A percentile compares a stretch with the other conserved stretches of the same genome.
Evolutionary conservation across 257 asterid species (phyloP).

Genomic region (Mitragyna speciosa): DNA sequence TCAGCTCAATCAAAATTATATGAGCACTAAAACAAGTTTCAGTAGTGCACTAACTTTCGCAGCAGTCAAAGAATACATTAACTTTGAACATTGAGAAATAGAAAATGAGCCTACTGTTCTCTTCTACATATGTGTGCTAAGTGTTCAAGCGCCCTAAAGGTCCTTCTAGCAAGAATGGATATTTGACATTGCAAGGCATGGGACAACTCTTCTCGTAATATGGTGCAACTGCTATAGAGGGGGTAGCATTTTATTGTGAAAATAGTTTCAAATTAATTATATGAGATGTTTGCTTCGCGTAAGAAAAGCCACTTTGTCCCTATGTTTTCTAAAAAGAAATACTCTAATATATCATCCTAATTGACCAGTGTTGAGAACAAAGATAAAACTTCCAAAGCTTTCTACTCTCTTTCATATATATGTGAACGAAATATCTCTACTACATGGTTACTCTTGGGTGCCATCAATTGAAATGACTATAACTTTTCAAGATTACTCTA

Average conservation of each 20-base stretch:
- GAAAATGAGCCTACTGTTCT: neutral
- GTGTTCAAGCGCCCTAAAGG: neutral
- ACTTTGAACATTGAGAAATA: too few species aligned
- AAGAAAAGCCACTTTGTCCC: neutral
- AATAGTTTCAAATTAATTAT: neutral
- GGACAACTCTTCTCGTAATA: neutral
- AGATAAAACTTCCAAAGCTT: neutral
- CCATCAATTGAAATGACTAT: neutral
- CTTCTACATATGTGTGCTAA: neutral
- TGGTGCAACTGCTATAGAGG: neutral
- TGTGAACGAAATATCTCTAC: neutral
- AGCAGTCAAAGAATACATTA: too few species aligned
- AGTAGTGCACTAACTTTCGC: too few species aligned
- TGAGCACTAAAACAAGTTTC: too few species aligned
- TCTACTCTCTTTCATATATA: neutral
- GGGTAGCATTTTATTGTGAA: neutral
- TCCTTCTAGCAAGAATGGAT: neutral
- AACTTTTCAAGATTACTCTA: neutral
- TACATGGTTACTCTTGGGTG: neutral
- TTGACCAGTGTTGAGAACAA: neutral
- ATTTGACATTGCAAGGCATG: neutral
- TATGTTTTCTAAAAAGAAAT: neutral
- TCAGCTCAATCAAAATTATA: neutral
- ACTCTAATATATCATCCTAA: neutral
- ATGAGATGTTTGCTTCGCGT: neutral